Evolutionary conservation across 768 basidiomycete genomes (phyloP), one percentile per base, ranked within the genome.

Genomic region (Lentinula guzmanii): DNA sequence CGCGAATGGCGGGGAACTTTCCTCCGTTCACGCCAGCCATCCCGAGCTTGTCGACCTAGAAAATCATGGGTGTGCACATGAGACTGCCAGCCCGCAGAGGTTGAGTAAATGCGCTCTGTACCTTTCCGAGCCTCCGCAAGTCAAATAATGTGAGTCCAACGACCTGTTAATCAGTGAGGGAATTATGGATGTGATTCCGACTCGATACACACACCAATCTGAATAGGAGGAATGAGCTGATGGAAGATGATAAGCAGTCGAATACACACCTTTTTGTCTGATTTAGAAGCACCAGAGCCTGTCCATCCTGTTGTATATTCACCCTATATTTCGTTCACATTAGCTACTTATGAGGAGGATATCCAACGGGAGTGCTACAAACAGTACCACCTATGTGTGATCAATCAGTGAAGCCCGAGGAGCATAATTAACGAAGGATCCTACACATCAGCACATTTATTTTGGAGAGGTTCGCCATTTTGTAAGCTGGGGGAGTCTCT

Each of bases 291-390:
- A n/a, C 94, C 94, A 41, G 89, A 85, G 11, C 86, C 86, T 9
- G 91, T 93, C 91, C 91, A 96, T 71, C 95, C 94, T 56, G 94
- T 96, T 64, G 94, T 96, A 71, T 96, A 96, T 77, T 95, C 92
- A 46, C 91, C 91, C 86, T 78, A 64, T 24, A 62, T 64, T 60
- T 63, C 64, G 48, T 37, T 52, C 35, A 16, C 24, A 54, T 34
- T 50, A 31, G 42, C 13, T 13, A 21, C 56, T 16, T 58, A n/a
- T 8, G n/a, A 48, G n/a, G 21, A 24, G 8, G 18, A 6, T 39
- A 61, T 52, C 31, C 46, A 21, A 60, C 11, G 3, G 15, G 10
- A 54, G 13, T 37, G 15, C 31, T 39, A 67, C 75, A 64, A 65
- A 74, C 74, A 52, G 74, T 75, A 64, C 78, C 78, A 64, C 78